Evolutionary conservation across 2,329 filamentous ascomycete genomes (phyloP).

Genomic region (Colletotrichum falcatum): DNA sequence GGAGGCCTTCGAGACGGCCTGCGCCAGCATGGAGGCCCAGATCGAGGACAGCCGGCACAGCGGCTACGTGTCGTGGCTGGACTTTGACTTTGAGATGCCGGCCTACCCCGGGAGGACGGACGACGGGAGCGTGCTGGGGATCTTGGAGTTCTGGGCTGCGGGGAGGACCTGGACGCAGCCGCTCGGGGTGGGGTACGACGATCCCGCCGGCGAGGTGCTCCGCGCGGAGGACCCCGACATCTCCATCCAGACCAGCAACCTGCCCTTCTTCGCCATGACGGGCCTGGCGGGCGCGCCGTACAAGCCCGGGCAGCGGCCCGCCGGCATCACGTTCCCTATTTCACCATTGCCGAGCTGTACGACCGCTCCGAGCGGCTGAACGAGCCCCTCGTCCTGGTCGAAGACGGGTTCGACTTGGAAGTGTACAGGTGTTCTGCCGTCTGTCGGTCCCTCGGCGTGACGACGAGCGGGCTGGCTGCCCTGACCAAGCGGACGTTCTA

Average conservation of each 20-base stretch:
- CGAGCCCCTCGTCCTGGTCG: slow-evolving; percentile 18
- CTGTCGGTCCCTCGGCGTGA: not conserved
- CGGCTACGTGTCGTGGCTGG: slow-evolving; percentile 22
- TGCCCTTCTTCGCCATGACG: not conserved
- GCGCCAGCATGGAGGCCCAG: not conserved
- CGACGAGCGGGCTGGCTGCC: not conserved
- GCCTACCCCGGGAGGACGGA: slow-evolving; percentile 6
- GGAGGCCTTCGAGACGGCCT: not conserved
- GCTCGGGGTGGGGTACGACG: not conserved
- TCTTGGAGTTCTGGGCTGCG: not conserved
- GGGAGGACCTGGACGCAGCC: not conserved
- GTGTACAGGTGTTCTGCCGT: slow-evolving; percentile 3
- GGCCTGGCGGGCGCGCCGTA: not conserved
- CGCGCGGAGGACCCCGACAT: not conserved
- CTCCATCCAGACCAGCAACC: not conserved
- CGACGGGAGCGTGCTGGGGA: not conserved
- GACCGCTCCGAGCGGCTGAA: not conserved
- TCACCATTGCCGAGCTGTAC: slow-evolving; percentile 27
- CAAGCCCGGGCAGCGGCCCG: not conserved
- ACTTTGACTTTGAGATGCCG: slow-evolving; percentile 26
- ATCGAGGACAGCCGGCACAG: not conserved
- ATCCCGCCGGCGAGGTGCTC: not conserved
- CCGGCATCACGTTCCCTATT: slow-evolving; percentile 10
- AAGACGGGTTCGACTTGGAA: slow-evolving; percentile 14
- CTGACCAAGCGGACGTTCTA: slow-evolving; percentile 7